phyloP scores from a whole-genome alignment of 257 asterid species.

The Cynanchum wilfordii region DNA sequence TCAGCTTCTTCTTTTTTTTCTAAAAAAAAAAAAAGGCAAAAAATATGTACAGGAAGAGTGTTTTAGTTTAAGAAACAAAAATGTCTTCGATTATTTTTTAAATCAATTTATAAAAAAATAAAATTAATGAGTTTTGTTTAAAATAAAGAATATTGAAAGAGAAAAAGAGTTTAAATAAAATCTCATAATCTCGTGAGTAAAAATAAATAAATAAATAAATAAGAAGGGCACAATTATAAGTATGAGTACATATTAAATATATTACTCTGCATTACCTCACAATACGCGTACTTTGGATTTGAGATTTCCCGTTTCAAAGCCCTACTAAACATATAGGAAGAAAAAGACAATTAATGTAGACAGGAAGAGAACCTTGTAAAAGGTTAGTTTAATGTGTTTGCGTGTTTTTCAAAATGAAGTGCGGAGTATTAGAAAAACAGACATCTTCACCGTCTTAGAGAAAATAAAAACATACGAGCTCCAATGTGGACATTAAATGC shows the following conservation, averaged over 20 bases:
- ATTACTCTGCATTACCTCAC: constrained; percentile 17
- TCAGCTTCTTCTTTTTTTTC: no score
- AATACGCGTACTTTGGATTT: constrained; percentile 38
- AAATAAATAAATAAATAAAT: no score
- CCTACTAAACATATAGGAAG: constrained; percentile 44
- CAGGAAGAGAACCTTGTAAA: constrained; percentile 84
- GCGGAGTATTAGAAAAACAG: constrained; percentile 66
- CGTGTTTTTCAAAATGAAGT: constrained; percentile 40
- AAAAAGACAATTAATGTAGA: constrained; percentile 38
- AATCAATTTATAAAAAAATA: no score
- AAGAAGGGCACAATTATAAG: no score
- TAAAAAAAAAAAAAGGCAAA: no score
- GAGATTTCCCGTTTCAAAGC: constrained; percentile 38
- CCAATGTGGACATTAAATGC: constrained; percentile 82
- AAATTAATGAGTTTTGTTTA: no score
- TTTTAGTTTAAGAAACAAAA: no score
- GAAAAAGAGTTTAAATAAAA: no score
- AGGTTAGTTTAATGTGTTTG: constrained; percentile 47
- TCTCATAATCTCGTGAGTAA: no score
- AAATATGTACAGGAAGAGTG: no score
- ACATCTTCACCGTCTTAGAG: constrained; percentile 98
- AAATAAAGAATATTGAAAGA: no score
- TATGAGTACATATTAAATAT: background rate
- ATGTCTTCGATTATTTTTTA: no score
- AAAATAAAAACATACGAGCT: constrained; percentile 64